Conservation (phyloP, 768 basidiomycete genomes). For the Tephrocybe sp. region DNA sequence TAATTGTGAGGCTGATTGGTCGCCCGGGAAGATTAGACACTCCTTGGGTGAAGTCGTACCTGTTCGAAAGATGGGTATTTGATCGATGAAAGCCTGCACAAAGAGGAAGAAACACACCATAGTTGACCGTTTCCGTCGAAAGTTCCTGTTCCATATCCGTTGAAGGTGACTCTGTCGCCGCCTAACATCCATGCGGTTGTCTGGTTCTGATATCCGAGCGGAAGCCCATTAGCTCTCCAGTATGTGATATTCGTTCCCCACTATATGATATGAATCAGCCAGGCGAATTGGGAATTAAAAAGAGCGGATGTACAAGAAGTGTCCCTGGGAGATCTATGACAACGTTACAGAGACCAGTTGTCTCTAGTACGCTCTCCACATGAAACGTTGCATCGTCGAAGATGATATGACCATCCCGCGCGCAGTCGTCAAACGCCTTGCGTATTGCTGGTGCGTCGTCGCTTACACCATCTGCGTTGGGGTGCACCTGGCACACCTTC, state of each 20-base stretch:
- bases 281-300: neutral
- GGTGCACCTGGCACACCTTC: constrained; percentile 19
- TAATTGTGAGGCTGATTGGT: constrained; percentile 36
- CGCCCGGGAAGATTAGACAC: constrained; percentile 36
- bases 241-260: constrained; percentile 36
- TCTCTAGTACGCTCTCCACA: constrained; percentile 31
- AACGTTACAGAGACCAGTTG: constrained; percentile 32
- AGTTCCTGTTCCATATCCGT: constrained; percentile 34
- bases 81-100: neutral
- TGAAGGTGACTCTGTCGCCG: constrained; percentile 28
- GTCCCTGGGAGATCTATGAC: constrained; percentile 33
- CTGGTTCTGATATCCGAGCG: constrained; percentile 36
- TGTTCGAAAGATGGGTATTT: constrained; percentile 1
- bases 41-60: constrained; percentile 38
- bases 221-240: constrained; percentile 34
- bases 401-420: constrained; percentile 20
- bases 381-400: constrained; percentile 33
- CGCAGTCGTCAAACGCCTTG: constrained; percentile 19
- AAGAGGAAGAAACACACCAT: constrained; percentile 25
- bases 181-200: constrained; percentile 37
- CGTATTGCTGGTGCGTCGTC: constrained; percentile 26
- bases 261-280: constrained; percentile 14
- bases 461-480: constrained; percentile 19
- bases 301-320: constrained; percentile 26
- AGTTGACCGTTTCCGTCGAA: constrained; percentile 42